These are phyloP conservation scores for Lasiodiplodia sp. DNA, from an alignment of 2,329 filamentous ascomycete genomes.

Conservation along the genomic window DNA sequence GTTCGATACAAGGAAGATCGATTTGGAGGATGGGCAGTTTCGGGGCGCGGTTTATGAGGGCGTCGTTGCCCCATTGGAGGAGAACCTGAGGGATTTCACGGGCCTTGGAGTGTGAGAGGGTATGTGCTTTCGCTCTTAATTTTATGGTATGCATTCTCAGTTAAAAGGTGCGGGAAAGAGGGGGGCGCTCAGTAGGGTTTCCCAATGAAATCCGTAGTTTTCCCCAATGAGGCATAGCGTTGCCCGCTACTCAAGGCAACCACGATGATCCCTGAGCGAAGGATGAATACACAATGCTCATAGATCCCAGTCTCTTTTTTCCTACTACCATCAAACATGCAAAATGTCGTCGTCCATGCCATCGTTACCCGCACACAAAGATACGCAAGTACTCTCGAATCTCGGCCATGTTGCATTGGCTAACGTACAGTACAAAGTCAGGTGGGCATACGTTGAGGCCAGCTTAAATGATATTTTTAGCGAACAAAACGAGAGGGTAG, in stretches of 20 bases:
- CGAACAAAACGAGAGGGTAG: not conserved
- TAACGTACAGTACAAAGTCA: not conserved
- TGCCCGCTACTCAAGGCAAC: no score
- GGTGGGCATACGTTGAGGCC: not conserved
- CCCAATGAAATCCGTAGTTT: no score
- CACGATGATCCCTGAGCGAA: no score
- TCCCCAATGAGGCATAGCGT: no score
- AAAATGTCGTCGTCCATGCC: not conserved
- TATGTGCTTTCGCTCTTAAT: no score
- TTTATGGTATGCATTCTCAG: no score
- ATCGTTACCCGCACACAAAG: not conserved
- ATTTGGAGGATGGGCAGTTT: slow-evolving; percentile 39
- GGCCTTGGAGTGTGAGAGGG: not conserved
- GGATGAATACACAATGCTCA: not conserved
- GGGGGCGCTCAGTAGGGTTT: no score
- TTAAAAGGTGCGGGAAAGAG: no score
- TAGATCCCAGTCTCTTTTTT: not conserved
- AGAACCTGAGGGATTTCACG: slow-evolving; percentile 34
- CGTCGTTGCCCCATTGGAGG: slow-evolving; percentile 41
- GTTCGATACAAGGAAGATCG: slow-evolving; percentile 38
- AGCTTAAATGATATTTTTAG: not conserved
- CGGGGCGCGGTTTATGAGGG: slow-evolving; percentile 41
- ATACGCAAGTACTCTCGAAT: not conserved
- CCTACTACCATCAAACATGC: not conserved
- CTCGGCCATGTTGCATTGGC: not conserved